These are phyloP conservation scores for Vaccinium macrocarpon DNA, from an alignment of 148 eudicot species.

Conservation along the genomic window DNA sequence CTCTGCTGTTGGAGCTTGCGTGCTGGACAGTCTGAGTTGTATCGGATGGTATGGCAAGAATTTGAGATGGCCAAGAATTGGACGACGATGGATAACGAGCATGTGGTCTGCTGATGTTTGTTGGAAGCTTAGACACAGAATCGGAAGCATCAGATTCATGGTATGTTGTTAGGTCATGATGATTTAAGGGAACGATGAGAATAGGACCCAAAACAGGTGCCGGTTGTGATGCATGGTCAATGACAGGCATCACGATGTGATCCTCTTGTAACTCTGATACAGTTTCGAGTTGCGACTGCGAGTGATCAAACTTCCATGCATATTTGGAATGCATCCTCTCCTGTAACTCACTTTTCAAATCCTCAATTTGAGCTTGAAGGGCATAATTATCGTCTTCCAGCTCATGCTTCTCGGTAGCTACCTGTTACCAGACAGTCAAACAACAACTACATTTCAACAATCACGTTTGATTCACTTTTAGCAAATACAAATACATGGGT, in stretches of 20 bases:
- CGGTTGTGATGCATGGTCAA: constrained; percentile 31
- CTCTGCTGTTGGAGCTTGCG: not conserved
- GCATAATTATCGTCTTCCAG: constrained; percentile 56
- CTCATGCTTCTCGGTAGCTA: constrained; percentile 57
- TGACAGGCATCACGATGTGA: constrained; percentile 20
- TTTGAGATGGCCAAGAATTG: constrained; percentile 70
- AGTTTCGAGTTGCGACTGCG: constrained; percentile 29
- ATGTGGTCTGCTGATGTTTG: constrained; percentile 58
- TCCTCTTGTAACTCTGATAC: constrained; percentile 10
- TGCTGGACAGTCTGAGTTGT: constrained; percentile 10
- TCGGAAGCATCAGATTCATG: constrained; percentile 22
- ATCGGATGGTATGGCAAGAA: constrained; percentile 42
- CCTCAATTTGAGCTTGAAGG: constrained; percentile 51
- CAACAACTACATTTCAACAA: not conserved
- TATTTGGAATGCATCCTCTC: constrained; percentile 29
- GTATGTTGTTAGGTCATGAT: constrained; percentile 34
- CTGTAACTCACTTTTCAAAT: constrained; percentile 44
- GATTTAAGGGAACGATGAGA: constrained; percentile 51
- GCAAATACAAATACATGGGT: not conserved
- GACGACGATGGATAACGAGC: constrained; percentile 72
- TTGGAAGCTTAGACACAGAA: constrained; percentile 23
- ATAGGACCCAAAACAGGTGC: constrained; percentile 52
- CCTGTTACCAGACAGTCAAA: constrained; percentile 32
- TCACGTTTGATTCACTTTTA: not conserved
- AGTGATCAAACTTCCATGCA: constrained; percentile 26